Evolutionary conservation across 352 stramenopile genomes (phyloP), one percentile per base, ranked within the genome.

Genomic region (Pythium folliculosum): DNA sequence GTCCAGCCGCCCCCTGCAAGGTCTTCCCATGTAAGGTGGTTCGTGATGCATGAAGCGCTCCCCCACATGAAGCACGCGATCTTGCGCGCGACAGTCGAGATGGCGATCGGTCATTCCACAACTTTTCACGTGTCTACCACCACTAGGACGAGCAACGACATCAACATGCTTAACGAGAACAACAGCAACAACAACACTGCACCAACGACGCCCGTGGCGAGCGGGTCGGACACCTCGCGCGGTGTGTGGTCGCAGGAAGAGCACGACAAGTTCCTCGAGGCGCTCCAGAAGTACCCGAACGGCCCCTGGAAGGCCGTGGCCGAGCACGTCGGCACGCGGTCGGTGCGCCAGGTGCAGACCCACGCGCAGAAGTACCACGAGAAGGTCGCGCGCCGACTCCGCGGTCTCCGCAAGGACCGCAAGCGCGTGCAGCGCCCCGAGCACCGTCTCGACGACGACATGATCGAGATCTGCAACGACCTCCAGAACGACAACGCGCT

Each of bases 181-280:
- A 30, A 25, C 27, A 32, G 27, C 27, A 32, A 32, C 27, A 32
- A 32, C 50, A 27, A 14, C 50, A 17, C 3, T 43, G 37, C 37
- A 43, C 37, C 50, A 1, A 57, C 50, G 16, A 57, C 27, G 13
- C 14, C 43, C 14, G 14, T 49, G 43, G 16, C 43, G 6, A 49
- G 43, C 43, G 63, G 55, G 63, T 68, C 63, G 12, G 30, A 75
- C 1, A 14, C 8, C 35, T 40, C 35, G 35, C 35, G 35, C 19
- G 57, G 57, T 23, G 43, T 53, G 16, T 72, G 65, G 65, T 50
- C 50, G 21, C 25, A 67, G 7, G 65, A 72, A 2, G 65, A 72
- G 52, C 65, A 72, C 45, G 51, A 61, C 4, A 59, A 59, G 22
- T 72, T 72, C 49, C 38, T 63, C 30, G 48, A 67, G 17, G 65